Base-by-base conservation (phyloP, 345 rosid species). In the Eutrema yunnanense region DNA sequence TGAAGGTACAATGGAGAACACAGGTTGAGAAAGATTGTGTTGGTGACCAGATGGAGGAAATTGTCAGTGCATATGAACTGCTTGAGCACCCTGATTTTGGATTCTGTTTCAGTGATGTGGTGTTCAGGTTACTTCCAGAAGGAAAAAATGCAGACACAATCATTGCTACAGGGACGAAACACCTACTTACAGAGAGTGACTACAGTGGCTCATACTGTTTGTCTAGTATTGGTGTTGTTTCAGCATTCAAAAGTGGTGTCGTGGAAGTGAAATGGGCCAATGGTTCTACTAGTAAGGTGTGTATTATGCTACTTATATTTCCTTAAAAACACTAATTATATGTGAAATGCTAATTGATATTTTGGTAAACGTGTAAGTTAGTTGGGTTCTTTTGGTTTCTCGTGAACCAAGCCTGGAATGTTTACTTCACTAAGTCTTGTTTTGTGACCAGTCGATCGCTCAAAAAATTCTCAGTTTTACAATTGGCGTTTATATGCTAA, bases 251-350 rank as follows among this genome's bases (percentile, higher is more conserved):
- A 74, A 87, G 84, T 81, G 96, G 96, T 67, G 49, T 53, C 1
- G 84, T 92, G 65, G 84, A 87, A 81, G 97, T 92, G 78, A 83
- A 80, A 69, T 95, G 96, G 97, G 96, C 97, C 61, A 74, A 81
- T 58, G 92, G 94, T 65, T 62, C 75, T 77, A 69, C 78, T 42
- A 81, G 82, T 64, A 81, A 85, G 96, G 99, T 92, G 74, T 69
- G 79, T 36, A 60, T 67, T 65, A 55, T 54, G 54, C 27, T 60
- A 44, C 59, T 40, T 65, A 36, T 57, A 12, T 14, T 53, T 19
- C 42, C 13, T 74, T 47, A 22, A 8, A 4, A 14, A 27, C 57
- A 47, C 19, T n/a, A 36, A 4, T 8, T 37, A 5, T 9, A 13
- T 37, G 49, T 4, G 29, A 58, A 27, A 8, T 46, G 4, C 22